Conservation (phyloP, 1,139 yeast genomes). For the Fermentozyma sake region DNA sequence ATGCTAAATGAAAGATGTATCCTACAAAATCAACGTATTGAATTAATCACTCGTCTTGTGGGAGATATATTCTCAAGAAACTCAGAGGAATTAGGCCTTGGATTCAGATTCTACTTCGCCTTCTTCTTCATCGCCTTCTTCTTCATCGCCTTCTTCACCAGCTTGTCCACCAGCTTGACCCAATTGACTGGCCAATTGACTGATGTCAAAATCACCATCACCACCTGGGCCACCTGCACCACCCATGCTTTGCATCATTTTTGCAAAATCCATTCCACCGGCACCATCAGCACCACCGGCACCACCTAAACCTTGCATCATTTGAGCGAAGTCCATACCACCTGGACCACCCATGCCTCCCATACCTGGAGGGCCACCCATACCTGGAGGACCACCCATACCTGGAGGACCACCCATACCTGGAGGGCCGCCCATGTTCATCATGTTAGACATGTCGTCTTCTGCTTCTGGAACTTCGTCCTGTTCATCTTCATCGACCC, state of each 20-base stretch:
- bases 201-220: slow-evolving; percentile 23
- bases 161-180: slow-evolving; percentile 35
- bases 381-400: slow-evolving; percentile 28
- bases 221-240: slow-evolving; percentile 22
- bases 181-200: slow-evolving; percentile 41
- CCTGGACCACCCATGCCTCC: slow-evolving; percentile 28
- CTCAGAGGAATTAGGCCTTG: too few species aligned
- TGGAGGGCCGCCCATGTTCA: slow-evolving; percentile 17
- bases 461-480: slow-evolving; percentile 42
- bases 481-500: slow-evolving; percentile 47
- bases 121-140: slow-evolving; percentile 26
- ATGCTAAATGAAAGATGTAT: too few species aligned
- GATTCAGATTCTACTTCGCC: slow-evolving; percentile 14
- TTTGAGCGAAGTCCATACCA: slow-evolving; percentile 22
- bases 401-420: slow-evolving; percentile 29
- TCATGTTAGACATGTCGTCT: slow-evolving; percentile 30
- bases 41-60: too few species aligned
- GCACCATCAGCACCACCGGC: too few species aligned
- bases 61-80: too few species aligned
- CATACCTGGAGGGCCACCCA: slow-evolving; percentile 27
- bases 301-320: slow-evolving; percentile 19
- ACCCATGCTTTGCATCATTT: slow-evolving; percentile 14
- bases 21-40: too few species aligned
- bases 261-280: slow-evolving; percentile 18
- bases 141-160: slow-evolving; percentile 28